Evolutionary conservation across 768 basidiomycete species (phyloP).

Genomic region (Lanmaoa pseudosensibilis): DNA sequence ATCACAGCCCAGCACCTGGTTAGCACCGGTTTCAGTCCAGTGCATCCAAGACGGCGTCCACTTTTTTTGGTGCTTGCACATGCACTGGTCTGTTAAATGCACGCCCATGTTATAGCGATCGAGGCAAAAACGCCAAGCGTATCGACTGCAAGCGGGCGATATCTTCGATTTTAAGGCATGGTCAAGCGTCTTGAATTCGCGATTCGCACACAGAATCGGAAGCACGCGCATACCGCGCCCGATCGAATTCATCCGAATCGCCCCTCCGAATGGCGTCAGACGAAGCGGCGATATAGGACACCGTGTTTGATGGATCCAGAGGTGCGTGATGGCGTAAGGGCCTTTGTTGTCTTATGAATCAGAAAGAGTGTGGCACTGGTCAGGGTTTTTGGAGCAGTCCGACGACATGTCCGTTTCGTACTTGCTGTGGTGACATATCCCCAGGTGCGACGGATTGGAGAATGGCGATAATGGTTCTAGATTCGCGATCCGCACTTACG

Average conservation of each 20-base stretch:
- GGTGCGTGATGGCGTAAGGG: not conserved
- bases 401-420: not conserved
- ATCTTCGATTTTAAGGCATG: not conserved
- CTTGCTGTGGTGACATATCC: not conserved
- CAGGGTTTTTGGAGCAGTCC: not conserved
- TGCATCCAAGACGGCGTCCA: not conserved
- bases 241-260: too few relatives aligned
- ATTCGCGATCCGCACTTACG: not conserved
- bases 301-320: not conserved
- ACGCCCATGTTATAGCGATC: not conserved
- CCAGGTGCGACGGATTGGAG: not conserved
- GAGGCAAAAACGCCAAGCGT: not conserved
- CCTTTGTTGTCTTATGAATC: not conserved
- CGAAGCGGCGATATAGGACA: not conserved
- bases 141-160: not conserved
- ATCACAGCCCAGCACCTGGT: constrained; percentile 1
- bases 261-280: not conserved
- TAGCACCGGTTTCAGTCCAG: not conserved
- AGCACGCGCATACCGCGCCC: too few relatives aligned
- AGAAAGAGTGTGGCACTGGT: not conserved
- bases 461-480: not conserved
- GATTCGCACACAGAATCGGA: not conserved
- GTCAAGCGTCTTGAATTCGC: not conserved
- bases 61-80: not conserved
- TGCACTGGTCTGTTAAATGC: not conserved